These are phyloP conservation scores for Talaromyces amestolkiae DNA, from an alignment of 2,329 filamentous ascomycete genomes.

Conservation along the genomic window DNA sequence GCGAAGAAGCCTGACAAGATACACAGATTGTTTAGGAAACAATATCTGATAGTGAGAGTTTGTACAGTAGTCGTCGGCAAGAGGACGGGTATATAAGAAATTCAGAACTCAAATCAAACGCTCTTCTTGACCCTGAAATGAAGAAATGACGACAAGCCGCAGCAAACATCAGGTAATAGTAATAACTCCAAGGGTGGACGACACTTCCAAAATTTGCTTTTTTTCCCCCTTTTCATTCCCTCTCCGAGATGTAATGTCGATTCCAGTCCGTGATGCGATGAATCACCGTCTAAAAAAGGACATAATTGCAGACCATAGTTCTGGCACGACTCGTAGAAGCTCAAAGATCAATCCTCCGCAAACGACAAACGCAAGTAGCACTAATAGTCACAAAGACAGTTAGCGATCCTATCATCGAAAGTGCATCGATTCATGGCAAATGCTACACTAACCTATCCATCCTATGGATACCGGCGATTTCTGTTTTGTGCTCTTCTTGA, in stretches of 20 bases:
- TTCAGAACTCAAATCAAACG: neutral
- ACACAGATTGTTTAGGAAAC: neutral
- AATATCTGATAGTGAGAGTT: neutral
- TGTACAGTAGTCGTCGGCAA: slow-evolving; percentile 12
- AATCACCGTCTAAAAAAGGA: slow-evolving; percentile 25
- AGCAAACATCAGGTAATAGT: neutral
- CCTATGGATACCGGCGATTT: slow-evolving; percentile 55
- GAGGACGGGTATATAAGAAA: slow-evolving; percentile 10
- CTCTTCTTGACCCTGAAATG: neutral
- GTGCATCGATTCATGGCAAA: neutral
- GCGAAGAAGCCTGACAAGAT: neutral
- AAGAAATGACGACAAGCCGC: neutral
- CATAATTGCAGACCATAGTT: slow-evolving; percentile 38
- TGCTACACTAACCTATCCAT: slow-evolving; percentile 58
- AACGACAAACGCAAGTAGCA: slow-evolving; percentile 61
- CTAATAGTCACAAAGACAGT: slow-evolving; percentile 35
- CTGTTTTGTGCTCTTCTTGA: slow-evolving; percentile 47
- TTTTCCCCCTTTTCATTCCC: neutral
- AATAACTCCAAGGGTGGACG: neutral
- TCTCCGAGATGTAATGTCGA: neutral
- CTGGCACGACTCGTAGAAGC: slow-evolving; percentile 47
- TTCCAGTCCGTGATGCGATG: neutral
- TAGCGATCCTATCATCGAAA: slow-evolving; percentile 20
- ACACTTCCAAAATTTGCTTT: neutral
- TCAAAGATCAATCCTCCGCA: slow-evolving; percentile 61